Evolutionary conservation across 1,139 yeast genomes (phyloP).

Genomic region (Pneumocystis murina): DNA sequence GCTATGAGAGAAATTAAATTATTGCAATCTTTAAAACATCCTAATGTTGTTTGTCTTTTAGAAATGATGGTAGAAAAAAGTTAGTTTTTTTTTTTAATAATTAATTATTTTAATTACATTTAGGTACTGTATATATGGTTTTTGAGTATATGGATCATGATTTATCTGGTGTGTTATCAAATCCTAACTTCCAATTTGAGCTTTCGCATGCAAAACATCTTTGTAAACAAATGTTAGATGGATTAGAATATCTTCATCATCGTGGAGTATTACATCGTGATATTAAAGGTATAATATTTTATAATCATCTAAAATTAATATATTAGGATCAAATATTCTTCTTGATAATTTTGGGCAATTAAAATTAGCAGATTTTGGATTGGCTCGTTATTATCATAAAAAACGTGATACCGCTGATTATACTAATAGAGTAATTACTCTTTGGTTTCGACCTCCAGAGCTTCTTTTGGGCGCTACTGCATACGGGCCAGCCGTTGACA

Average conservation of each 20-base stretch:
- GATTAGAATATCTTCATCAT: constrained; percentile 65
- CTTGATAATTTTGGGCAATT: constrained; percentile 56
- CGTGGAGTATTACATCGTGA: constrained; percentile 79
- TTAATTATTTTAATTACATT: neutral
- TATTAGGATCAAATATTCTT: constrained; percentile 49
- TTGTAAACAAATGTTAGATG: constrained; percentile 62
- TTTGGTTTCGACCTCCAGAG: constrained; percentile 98
- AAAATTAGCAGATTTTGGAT: constrained; percentile 86
- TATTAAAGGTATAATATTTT: constrained; percentile 40
- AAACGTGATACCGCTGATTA: constrained; percentile 44
- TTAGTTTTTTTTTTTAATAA: neutral
- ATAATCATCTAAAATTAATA: constrained; percentile 20
- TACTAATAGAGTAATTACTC: constrained; percentile 84
- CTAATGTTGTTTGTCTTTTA: constrained; percentile 52
- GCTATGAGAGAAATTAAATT: constrained; percentile 84
- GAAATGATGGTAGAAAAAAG: constrained; percentile 76
- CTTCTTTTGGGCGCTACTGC: constrained; percentile 75
- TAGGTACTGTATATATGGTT: constrained; percentile 66
- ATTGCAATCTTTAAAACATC: constrained; percentile 73
- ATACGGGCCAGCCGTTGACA: constrained; percentile 81
- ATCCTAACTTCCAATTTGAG: constrained; percentile 48
- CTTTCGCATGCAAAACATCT: constrained; percentile 62
- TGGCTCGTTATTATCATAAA: constrained; percentile 44
- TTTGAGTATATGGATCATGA: constrained; percentile 92
- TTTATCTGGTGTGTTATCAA: constrained; percentile 70